phyloP scores from a whole-genome alignment of 805 yeast species.

The Saturnispora dispora region DNA sequence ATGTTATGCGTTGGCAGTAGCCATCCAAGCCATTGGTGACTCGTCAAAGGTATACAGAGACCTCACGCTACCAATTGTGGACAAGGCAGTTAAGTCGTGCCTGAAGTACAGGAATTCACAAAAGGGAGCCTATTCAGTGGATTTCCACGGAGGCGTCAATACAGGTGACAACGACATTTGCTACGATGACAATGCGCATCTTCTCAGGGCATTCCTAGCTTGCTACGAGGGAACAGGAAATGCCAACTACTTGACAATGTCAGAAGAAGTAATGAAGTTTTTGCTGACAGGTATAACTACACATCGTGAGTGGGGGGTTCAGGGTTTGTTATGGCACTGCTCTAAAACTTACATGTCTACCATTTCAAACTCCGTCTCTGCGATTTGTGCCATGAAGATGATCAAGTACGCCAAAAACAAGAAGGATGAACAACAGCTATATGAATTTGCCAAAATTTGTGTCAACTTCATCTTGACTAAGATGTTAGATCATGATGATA shows the following conservation, averaged over 20 bases:
- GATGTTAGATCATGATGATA: slow-evolving; percentile 45
- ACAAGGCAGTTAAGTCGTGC: slow-evolving; percentile 41
- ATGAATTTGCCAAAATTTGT: slow-evolving; percentile 52
- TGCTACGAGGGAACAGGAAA: slow-evolving; percentile 63
- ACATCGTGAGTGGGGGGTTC: slow-evolving; percentile 34
- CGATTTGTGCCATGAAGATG: slow-evolving; percentile 57
- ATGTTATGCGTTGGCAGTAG: slow-evolving; percentile 63
- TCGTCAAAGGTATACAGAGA: slow-evolving; percentile 47
- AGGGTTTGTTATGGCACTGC: slow-evolving; percentile 65
- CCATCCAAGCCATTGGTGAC: slow-evolving; percentile 58
- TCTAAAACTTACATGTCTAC: slow-evolving; percentile 51
- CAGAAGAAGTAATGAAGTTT: slow-evolving; percentile 49
- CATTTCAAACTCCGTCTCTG: slow-evolving; percentile 44
- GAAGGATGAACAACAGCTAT: slow-evolving; percentile 33
- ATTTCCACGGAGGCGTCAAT: slow-evolving; percentile 14
- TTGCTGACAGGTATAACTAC: slow-evolving; percentile 58
- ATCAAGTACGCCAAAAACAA: slow-evolving; percentile 39
- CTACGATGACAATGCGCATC: slow-evolving; percentile 71
- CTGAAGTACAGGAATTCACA: slow-evolving; percentile 42
- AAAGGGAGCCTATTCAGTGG: slow-evolving; percentile 52
- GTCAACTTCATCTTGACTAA: slow-evolving; percentile 47
- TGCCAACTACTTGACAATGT: slow-evolving; percentile 41
- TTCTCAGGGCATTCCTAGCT: slow-evolving; percentile 52
- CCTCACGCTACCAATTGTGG: slow-evolving; percentile 44
- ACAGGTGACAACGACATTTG: slow-evolving; percentile 56